Evolutionary conservation across 2,329 filamentous ascomycete species (phyloP).

Genomic region (Stromatinia cepivora): DNA sequence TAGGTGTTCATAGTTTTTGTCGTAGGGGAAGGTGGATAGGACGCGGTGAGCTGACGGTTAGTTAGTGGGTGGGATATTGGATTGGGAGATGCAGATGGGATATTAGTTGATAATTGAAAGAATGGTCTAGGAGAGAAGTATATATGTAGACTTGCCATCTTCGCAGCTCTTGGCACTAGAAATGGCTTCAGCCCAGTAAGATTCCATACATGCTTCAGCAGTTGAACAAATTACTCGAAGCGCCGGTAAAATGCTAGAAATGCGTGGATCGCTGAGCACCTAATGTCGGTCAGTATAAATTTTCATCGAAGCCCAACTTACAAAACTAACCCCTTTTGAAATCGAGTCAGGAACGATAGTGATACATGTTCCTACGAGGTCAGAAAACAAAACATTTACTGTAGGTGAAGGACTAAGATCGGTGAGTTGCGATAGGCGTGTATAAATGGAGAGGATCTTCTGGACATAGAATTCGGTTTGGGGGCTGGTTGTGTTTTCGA

Average conservation of each 20-base stretch:
- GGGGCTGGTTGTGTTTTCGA: not conserved
- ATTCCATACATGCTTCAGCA: slow-evolving; percentile 49
- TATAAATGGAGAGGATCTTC: slow-evolving; percentile 21
- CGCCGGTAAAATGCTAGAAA: slow-evolving; percentile 42
- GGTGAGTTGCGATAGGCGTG: slow-evolving; percentile 13
- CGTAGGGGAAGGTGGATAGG: slow-evolving; percentile 49
- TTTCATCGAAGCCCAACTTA: not conserved
- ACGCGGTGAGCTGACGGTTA: slow-evolving; percentile 33
- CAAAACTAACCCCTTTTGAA: slow-evolving; percentile 2
- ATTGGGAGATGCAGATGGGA: not conserved
- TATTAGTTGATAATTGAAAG: not conserved
- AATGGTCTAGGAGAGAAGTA: not conserved
- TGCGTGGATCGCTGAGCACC: slow-evolving; percentile 41
- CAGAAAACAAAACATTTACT: slow-evolving; percentile 43
- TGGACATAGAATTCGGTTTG: slow-evolving; percentile 19
- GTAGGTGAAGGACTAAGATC: slow-evolving; percentile 40
- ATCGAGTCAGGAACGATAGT: not conserved
- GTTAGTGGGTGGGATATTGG: slow-evolving; percentile 24
- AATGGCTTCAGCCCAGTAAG: slow-evolving; percentile 47
- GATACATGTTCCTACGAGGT: slow-evolving; percentile 44
- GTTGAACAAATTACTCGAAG: slow-evolving; percentile 47
- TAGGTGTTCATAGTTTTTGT: slow-evolving; percentile 51
- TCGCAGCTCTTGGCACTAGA: slow-evolving; percentile 23
- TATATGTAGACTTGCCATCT: slow-evolving; percentile 27
- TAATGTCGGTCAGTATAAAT: slow-evolving; percentile 25